Evolutionary conservation across 345 rosid species (phyloP).

Genomic region (Raphanus sativus): DNA sequence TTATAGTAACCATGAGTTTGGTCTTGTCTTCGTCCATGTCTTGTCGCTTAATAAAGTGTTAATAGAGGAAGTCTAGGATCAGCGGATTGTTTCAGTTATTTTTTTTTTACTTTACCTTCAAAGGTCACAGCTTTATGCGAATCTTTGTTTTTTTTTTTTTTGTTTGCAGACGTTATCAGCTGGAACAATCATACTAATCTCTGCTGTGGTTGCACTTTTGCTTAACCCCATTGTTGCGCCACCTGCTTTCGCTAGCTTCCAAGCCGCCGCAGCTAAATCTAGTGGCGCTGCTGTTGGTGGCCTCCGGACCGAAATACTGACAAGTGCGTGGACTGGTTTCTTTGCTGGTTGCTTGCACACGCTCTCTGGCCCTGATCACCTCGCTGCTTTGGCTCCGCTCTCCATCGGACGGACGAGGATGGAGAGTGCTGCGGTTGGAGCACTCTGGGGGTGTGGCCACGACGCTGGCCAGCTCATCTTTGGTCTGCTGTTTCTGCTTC

Average conservation of each 20-base stretch:
- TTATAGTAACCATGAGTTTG: too few relatives aligned
- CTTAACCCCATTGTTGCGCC: conserved; percentile 70
- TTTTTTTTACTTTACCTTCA: background rate
- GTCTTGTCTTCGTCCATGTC: too few relatives aligned
- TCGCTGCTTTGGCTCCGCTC: conserved; percentile 95
- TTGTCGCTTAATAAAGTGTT: too few relatives aligned
- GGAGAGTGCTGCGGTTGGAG: conserved; percentile 96
- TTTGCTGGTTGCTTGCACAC: conserved; percentile 95
- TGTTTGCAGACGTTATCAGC: conserved; percentile 47
- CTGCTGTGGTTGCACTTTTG: conserved; percentile 52
- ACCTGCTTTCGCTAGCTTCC: conserved; percentile 78
- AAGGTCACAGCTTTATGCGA: background rate
- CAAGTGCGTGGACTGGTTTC: conserved; percentile 94
- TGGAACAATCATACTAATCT: conserved; percentile 52
- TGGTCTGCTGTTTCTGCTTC: conserved; percentile 69
- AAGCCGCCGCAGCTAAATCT: conserved; percentile 54
- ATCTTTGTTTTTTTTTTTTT: conserved; percentile 13
- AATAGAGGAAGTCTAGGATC: too few relatives aligned
- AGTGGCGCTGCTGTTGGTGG: conserved; percentile 57
- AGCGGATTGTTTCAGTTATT: too few relatives aligned
- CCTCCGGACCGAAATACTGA: conserved; percentile 57
- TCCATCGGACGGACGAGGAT: conserved; percentile 82
- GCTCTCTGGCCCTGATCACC: conserved; percentile 94
- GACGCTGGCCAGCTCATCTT: conserved; percentile 93
- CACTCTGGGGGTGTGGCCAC: conserved; percentile 99